phyloP scores from a whole-genome alignment of 2,329 filamentous ascomycete genomes.

The Ramichloridium luteum region DNA sequence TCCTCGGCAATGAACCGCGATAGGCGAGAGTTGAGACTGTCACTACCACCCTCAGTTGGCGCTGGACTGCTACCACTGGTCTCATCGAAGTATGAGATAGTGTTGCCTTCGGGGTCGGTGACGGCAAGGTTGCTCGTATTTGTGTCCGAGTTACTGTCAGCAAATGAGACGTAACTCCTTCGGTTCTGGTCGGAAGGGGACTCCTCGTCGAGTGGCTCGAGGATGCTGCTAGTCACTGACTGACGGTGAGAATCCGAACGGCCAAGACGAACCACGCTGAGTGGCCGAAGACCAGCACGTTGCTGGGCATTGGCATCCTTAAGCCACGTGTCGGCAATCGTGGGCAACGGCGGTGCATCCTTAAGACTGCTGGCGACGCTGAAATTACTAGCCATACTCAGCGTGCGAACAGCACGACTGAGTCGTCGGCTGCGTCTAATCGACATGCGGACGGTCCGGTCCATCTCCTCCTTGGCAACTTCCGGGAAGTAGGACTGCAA shows the following conservation, averaged over 20 bases:
- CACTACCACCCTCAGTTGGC: conserved; percentile 37
- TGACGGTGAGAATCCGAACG: conserved; percentile 58
- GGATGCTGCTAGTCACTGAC: conserved; percentile 75
- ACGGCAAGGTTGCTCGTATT: conserved; percentile 58
- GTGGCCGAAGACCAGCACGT: conserved; percentile 41
- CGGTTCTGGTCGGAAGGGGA: conserved; percentile 75
- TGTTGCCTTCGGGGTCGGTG: conserved; percentile 65
- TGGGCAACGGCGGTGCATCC: conserved; percentile 89
- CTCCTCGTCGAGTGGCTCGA: conserved; percentile 86
- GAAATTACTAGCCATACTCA: conserved; percentile 86
- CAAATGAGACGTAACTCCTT: conserved; percentile 89
- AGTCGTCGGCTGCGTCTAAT: conserved; percentile 80
- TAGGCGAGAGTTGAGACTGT: conserved; percentile 70
- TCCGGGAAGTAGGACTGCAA: conserved; percentile 95
- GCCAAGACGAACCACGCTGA: conserved; percentile 49
- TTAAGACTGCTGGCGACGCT: conserved; percentile 81
- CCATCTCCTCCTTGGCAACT: conserved; percentile 85
- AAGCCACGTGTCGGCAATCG: conserved; percentile 89
- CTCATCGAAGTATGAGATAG: conserved; percentile 72
- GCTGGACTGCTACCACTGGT: conserved; percentile 49
- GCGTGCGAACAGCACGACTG: conserved; percentile 81
- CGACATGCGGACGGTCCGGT: conserved; percentile 85
- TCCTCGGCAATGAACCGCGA: conserved; percentile 79
- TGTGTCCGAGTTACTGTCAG: conserved; percentile 55
- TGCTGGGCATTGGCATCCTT: conserved; percentile 42